Evolutionary conservation across 176 grass and related monocot species (phyloP).

Genomic region (Puccinellia tenuiflora): DNA sequence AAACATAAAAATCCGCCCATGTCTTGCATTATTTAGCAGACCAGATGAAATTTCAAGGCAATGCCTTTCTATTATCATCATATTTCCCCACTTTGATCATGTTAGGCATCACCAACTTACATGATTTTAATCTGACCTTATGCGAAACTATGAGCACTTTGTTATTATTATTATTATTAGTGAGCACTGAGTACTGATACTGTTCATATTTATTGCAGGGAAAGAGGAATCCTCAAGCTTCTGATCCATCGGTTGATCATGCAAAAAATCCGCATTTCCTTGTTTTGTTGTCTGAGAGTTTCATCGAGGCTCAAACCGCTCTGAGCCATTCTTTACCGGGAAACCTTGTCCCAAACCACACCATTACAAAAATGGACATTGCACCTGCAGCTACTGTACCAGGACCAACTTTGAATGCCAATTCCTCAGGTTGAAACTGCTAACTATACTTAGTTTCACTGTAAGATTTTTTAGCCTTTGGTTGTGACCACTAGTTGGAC

Average conservation of each 20-base stretch:
- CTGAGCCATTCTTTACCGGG: slow-evolving; percentile 56
- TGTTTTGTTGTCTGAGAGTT: slow-evolving; percentile 86
- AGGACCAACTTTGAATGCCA: slow-evolving; percentile 47
- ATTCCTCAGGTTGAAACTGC: slow-evolving; percentile 56
- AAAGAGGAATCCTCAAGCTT: slow-evolving; percentile 66
- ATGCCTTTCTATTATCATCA: neutral
- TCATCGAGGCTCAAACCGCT: slow-evolving; percentile 71
- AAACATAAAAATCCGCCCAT: neutral
- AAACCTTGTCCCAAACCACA: slow-evolving; percentile 52
- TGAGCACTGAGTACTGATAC: neutral
- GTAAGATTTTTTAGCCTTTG: slow-evolving; percentile 8
- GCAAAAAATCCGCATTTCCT: slow-evolving; percentile 68
- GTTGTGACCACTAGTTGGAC: slow-evolving; percentile 3
- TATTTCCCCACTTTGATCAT: neutral
- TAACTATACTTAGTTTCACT: slow-evolving; percentile 10
- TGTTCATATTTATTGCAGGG: slow-evolving; percentile 47
- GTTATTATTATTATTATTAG: neutral
- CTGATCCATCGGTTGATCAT: slow-evolving; percentile 68
- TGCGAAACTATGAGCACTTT: neutral
- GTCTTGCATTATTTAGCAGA: slow-evolving; percentile 7
- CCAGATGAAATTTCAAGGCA: neutral
- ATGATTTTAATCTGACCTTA: neutral
- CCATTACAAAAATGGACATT: slow-evolving; percentile 53
- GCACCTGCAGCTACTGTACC: slow-evolving; percentile 38
- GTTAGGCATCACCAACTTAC: neutral